Conservation (phyloP, 2,329 filamentous ascomycete species). For the Colletotrichum endophyticum region DNA sequence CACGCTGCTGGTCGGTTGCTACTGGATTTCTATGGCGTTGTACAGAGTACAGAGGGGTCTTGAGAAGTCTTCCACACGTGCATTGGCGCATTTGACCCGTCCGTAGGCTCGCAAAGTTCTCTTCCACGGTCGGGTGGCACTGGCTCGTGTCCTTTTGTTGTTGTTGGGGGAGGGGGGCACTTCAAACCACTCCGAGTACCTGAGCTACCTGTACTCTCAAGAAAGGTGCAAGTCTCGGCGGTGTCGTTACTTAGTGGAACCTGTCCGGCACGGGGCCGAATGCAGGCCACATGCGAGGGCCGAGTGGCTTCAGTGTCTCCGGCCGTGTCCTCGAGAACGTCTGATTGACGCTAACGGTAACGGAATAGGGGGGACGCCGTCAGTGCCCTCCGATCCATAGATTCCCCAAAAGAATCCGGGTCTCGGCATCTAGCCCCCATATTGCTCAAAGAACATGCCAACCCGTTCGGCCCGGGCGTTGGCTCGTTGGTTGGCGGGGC, state of each 20-base stretch:
- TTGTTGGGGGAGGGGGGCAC: too few relatives aligned
- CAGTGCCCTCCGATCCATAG: neutral
- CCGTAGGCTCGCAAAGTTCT: neutral
- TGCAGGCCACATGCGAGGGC: neutral
- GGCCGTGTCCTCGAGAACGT: neutral
- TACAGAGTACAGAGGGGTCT: neutral
- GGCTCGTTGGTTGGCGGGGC: neutral
- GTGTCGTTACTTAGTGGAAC: neutral
- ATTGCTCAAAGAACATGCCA: neutral
- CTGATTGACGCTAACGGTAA: neutral
- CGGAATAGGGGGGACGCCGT: neutral
- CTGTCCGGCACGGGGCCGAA: constrained; percentile 3
- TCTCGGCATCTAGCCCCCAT: constrained; percentile 1
- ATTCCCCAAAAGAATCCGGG: neutral
- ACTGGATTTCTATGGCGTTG: neutral
- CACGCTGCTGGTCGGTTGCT: neutral
- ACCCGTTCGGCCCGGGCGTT: neutral
- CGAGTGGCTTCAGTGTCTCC: neutral
- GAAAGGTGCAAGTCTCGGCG: neutral
- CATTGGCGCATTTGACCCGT: neutral
- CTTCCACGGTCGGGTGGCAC: neutral
- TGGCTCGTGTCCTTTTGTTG: neutral
- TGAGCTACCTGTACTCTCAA: neutral
- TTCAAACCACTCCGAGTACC: neutral
- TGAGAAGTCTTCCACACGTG: neutral